Conservation (phyloP, 2,329 filamentous ascomycete genomes). For the Taxawa tesnikishii region DNA sequence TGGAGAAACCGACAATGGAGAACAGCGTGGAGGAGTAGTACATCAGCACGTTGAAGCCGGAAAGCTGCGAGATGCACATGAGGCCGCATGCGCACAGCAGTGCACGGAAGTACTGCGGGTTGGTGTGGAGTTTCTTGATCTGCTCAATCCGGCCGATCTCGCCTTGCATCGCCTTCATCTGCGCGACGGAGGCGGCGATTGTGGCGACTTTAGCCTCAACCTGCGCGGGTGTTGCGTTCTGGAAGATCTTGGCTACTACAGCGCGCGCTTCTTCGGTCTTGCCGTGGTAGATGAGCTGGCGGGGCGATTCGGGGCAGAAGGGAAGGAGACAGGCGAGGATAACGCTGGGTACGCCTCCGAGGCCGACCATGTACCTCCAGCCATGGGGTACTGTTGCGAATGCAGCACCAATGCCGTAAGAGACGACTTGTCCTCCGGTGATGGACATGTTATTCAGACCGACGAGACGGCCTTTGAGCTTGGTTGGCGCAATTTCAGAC, state of each 20-base stretch:
- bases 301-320: conserved; percentile 22
- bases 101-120: conserved; percentile 23
- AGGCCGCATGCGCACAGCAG: conserved; percentile 23
- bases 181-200: conserved; percentile 27
- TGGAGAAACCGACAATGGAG: conserved; percentile 58
- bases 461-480: conserved; percentile 45
- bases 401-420: conserved; percentile 20
- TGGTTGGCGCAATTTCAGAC: conserved; percentile 27
- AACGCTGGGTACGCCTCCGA: conserved; percentile 24
- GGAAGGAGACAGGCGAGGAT: conserved; percentile 20
- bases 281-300: conserved; percentile 26
- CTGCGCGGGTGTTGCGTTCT: conserved; percentile 29
- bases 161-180: conserved; percentile 25
- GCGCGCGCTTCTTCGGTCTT: conserved; percentile 19
- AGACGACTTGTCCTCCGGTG: conserved; percentile 19
- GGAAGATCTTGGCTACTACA: conserved; percentile 29
- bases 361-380: conserved; percentile 21
- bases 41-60: conserved; percentile 65
- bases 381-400: conserved; percentile 21
- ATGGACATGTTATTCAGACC: conserved; percentile 26
- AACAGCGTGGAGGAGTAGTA: conserved; percentile 47
- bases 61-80: conserved; percentile 26
- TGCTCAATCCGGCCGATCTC: conserved; percentile 28
- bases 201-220: conserved; percentile 32
- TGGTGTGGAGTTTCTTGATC: conserved; percentile 1